Conservation (phyloP, 257 asterid genomes). For the Capsicum baccatum region DNA sequence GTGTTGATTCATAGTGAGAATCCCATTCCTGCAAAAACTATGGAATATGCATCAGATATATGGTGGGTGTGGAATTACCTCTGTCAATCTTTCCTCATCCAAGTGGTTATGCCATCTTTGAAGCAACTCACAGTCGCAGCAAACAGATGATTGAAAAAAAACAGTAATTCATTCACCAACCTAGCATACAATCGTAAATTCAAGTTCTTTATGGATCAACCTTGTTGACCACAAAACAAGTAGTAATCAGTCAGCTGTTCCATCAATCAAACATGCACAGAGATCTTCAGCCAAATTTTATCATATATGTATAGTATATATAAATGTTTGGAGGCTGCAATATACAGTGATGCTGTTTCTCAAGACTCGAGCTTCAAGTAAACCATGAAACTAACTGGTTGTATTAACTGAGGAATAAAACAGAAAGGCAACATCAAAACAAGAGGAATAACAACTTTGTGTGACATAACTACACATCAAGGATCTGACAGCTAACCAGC, state of each 20-base stretch:
- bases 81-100: background rate
- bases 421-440: constrained; percentile 20
- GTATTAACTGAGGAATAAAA: constrained; percentile 25
- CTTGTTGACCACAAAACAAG: constrained; percentile 15
- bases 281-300: constrained; percentile 17
- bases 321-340: constrained; percentile 19
- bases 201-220: background rate
- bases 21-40: background rate
- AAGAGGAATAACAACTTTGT: constrained; percentile 23
- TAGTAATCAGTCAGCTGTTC: background rate
- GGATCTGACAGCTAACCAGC: constrained; percentile 83
- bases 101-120: background rate
- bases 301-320: background rate
- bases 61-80: background rate
- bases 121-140: background rate
- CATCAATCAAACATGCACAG: background rate
- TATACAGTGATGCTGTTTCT: background rate
- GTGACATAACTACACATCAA: constrained; percentile 52
- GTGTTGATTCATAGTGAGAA: background rate
- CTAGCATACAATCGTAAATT: background rate
- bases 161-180: background rate
- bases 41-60: constrained; percentile 5
- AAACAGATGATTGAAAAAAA: background rate
- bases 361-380: background rate
- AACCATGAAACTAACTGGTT: constrained; percentile 15